Base-by-base conservation (phyloP, 2,329 filamentous ascomycete genomes). In the Verruconis gallopava region DNA sequence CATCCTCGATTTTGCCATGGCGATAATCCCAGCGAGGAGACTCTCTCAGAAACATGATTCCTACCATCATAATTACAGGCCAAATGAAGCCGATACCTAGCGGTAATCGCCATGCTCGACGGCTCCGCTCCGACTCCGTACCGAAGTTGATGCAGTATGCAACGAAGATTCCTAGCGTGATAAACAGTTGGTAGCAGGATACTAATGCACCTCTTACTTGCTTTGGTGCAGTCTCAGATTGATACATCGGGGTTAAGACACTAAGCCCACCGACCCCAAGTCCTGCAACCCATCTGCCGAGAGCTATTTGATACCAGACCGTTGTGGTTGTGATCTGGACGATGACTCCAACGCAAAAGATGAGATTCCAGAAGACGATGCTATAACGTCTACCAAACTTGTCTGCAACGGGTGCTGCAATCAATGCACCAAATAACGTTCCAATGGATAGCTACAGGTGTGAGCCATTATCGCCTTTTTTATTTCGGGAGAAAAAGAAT, bases 131-230 rank as follows among this genome's bases (percentile, higher is more conserved):
- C 2, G 55, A 58, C 48, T 73, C 62, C 4, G 77, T 81, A 4
- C 75, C 75, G 52, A 64, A 80, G 55, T 81, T 78, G 56, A 69
- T 65, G 50, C 60, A 58, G 45, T 62, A 62, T 2, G 62, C 67
- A 17, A 64, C 53, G 41, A 66, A 76, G 55, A 83, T 81, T 37
- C 79, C 79, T 20, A 81, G 63, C 0, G 78, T 82, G 54, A 82
- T 77, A 55, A 80, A 73, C 3, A 82, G 68, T 62, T 82, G 79
- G 57, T 81, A 82, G 40, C 68, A 72, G 1, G 71, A 32, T 20
- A 82, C 70, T 30, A 81, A 65, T 4, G 75, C 66, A 51, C 76
- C 76, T 50, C 79, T 72, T 39, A 82, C 72, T 45, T 75, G 70
- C 46, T 75, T 68, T 0, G 79, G 79, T 2, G 73, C 72, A 43